phyloP scores from a whole-genome alignment of 352 stramenopile genomes.

The Phytophthora sansomeana region DNA sequence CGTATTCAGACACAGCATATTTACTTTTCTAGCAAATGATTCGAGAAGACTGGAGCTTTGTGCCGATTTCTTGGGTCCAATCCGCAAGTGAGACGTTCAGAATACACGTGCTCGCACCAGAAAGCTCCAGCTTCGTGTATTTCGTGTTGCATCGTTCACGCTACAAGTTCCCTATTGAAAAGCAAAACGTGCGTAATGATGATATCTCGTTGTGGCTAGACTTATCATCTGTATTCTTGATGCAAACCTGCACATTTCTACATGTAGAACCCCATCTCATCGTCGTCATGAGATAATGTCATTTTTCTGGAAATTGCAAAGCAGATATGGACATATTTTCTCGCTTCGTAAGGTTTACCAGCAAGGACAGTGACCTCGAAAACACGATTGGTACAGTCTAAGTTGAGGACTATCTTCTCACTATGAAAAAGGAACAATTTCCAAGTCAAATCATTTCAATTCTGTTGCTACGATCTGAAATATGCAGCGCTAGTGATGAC shows the following conservation, averaged over 20 bases:
- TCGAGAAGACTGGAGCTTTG: not conserved
- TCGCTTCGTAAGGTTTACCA: not conserved
- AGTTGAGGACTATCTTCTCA: not conserved
- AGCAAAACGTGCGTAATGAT: not conserved
- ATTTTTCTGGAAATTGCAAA: not conserved
- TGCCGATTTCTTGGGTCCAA: not conserved
- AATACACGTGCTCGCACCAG: constrained; percentile 9
- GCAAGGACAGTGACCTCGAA: too few relatives aligned
- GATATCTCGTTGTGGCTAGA: not conserved
- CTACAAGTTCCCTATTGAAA: not conserved
- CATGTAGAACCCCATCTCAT: not conserved
- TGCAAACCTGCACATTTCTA: too few relatives aligned
- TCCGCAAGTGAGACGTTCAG: constrained; percentile 6
- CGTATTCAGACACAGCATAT: too few relatives aligned
- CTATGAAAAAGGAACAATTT: not conserved
- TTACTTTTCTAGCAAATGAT: not conserved
- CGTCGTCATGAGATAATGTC: not conserved
- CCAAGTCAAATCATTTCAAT: not conserved
- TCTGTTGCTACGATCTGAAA: not conserved
- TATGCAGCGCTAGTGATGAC: not conserved
- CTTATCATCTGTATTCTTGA: too few relatives aligned
- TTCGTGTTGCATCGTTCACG: not conserved
- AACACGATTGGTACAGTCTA: too few relatives aligned
- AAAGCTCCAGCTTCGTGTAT: constrained; percentile 2
- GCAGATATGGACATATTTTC: not conserved